A percentile compares a stretch with the other conserved stretches of the same genome.
Conservation (phyloP, 306 rosid genomes). For the Arachis stenosperma region DNA sequence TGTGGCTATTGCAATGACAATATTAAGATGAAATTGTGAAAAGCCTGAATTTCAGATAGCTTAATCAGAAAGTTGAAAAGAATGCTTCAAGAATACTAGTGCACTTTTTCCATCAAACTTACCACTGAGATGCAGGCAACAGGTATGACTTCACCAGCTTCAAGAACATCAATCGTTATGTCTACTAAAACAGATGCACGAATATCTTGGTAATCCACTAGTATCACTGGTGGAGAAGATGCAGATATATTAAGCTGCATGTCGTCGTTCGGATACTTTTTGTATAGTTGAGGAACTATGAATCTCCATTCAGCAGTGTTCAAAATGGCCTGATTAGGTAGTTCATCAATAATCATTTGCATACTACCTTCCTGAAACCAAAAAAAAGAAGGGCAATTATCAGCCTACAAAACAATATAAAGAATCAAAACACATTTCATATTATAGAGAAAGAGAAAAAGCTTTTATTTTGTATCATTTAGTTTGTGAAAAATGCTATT, state of each 20-base stretch:
- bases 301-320: constrained; percentile 81
- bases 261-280: constrained; percentile 66
- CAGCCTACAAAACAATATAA: neutral
- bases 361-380: constrained; percentile 54
- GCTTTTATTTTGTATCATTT: too few species aligned
- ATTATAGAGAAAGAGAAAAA: too few species aligned
- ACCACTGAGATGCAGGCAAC: constrained; percentile 84
- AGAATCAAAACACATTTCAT: constrained; percentile 15
- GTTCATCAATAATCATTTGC: constrained; percentile 59
- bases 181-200: constrained; percentile 51
- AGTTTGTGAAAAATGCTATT: too few species aligned
- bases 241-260: constrained; percentile 65
- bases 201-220: constrained; percentile 53
- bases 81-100: neutral
- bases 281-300: constrained; percentile 77
- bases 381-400: constrained; percentile 21
- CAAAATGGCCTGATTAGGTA: constrained; percentile 55
- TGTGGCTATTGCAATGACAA: neutral
- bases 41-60: neutral
- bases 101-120: constrained; percentile 40
- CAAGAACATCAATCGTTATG: constrained; percentile 59
- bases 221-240: constrained; percentile 70
- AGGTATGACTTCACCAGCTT: constrained; percentile 60
- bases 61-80: constrained; percentile 15
- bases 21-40: neutral